Evolutionary conservation across 768 basidiomycete genomes (phyloP), one percentile per base, ranked within the genome.

Genomic region (Leccinum sublutescens): DNA sequence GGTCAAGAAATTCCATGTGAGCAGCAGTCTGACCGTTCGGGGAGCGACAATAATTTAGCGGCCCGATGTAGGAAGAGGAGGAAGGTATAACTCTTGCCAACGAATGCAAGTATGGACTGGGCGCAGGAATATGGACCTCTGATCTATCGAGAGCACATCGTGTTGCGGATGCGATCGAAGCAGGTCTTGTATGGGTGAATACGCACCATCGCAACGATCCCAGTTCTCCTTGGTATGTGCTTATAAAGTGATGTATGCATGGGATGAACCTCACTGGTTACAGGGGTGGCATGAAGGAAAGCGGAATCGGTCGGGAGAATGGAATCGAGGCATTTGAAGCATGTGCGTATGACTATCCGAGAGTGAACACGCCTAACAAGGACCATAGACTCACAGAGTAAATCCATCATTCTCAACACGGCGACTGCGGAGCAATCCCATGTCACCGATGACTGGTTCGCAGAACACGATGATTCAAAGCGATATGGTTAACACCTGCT

Each of bases 221-320:
- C 8, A 89, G 88, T 62, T 92, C 89, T 33, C 91, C 93, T 43
- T 95, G 93, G 92, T 91, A 51, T 31, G 63, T 65, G 54, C 56
- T 38, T 19, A 43, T 59, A 12, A 48, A 23, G 4, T 47, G 21
- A 25, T 7, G 34, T 17, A 29, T 19, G 31, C 25, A 25, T 49
- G 50, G 27, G 12, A 52, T 50, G 48, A 70, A 66, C n/a, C 11
- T n/a, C 5, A 9, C 29, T 31, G 21, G 36, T 50, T n/a, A 29
- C 61, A 89, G 89, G 90, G 91, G 91, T 19, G 91, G 91, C 6
- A 90, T 93, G 90, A 93, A 93, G 70, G 87, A 89, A 63, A 93
- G 91, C 65, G 92, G 92, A 2, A 87, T 92, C 54, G 92, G 93
- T 5, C 75, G 93, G 58, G 93, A 95, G 69, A 95, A 95, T 62